Evolutionary conservation across 2,329 filamentous ascomycete genomes (phyloP), one percentile per base, ranked within the genome.

Genomic region (Pseudomassariella vexata): DNA sequence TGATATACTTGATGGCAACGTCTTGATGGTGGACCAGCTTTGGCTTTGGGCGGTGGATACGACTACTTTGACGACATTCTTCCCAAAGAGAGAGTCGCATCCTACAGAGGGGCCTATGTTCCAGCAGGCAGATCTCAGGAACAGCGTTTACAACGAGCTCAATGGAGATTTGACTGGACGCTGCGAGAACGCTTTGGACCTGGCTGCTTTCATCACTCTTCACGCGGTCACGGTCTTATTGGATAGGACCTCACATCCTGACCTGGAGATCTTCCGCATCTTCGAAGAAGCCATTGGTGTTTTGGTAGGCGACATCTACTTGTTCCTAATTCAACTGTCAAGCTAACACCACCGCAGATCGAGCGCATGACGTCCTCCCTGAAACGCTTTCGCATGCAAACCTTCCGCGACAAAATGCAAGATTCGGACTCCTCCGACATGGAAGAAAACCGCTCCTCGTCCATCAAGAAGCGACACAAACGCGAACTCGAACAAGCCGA

Each of bases 231-330:
- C 70, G 1, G 75, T 80, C 0, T 59, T 82, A 2, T 58, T 82
- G 0, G 76, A 81, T 17, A 60, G 70, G 17, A 66, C 73, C 0
- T 70, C 73, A 0, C 73, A 81, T 42, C 71, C 70, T 0, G 73
- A 81, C 28, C 56, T 82, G 0, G 74, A 82, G 37, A 63, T 81
- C 0, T 77, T 81, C 36, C 68, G 76, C 2, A 76, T 82, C 1
- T 81, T 82, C 28, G 76, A 80, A 42, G 77, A 82, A 39, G 77
- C 76, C 5, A 76, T 82, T 19, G 77, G 75, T 9, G 70, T 79
- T 15, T 46, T 81, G 40, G 76, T 79, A 49, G 27, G 59, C 36
- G 1, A 7, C 6, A 8, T 6, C 3, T 8, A 43, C 30, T 3
- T 18, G 12, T n/a, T n/a, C n/a, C n/a, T n/a, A n/a, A n/a, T n/a